Evolutionary conservation across 2,329 filamentous ascomycete genomes (phyloP).

Genomic region (Ophiostoma populinum): DNA sequence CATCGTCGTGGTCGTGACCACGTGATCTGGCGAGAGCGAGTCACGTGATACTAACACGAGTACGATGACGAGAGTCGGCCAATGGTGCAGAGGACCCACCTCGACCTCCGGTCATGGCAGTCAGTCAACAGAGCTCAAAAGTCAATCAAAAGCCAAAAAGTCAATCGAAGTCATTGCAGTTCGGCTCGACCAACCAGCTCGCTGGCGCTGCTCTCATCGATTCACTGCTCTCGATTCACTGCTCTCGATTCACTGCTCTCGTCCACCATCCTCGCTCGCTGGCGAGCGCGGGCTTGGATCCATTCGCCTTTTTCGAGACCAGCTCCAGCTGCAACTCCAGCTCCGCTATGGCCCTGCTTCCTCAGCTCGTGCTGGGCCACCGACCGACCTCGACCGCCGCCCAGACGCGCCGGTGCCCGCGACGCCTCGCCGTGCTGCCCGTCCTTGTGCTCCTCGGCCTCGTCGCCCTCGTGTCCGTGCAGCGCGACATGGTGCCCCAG

Average conservation of each 20-base stretch:
- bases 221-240: background rate
- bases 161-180: too few species aligned
- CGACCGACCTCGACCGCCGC: background rate
- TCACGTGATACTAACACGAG: too few species aligned
- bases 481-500: background rate
- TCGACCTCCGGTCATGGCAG: too few species aligned
- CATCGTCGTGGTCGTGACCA: too few species aligned
- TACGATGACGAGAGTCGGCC: too few species aligned
- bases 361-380: background rate
- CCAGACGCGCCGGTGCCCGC: too few species aligned
- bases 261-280: background rate
- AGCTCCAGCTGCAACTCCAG: background rate
- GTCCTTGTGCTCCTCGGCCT: background rate
- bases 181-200: too few species aligned
- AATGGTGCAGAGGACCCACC: too few species aligned
- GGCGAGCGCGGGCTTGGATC: background rate
- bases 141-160: too few species aligned
- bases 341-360: conserved; percentile 1
- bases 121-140: too few species aligned
- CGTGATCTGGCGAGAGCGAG: too few species aligned
- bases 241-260: background rate
- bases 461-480: background rate
- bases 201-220: too few species aligned
- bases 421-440: background rate
- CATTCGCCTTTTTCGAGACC: background rate